Conservation (phyloP, 305 asterid genomes). For the Ilex paraguariensis region DNA sequence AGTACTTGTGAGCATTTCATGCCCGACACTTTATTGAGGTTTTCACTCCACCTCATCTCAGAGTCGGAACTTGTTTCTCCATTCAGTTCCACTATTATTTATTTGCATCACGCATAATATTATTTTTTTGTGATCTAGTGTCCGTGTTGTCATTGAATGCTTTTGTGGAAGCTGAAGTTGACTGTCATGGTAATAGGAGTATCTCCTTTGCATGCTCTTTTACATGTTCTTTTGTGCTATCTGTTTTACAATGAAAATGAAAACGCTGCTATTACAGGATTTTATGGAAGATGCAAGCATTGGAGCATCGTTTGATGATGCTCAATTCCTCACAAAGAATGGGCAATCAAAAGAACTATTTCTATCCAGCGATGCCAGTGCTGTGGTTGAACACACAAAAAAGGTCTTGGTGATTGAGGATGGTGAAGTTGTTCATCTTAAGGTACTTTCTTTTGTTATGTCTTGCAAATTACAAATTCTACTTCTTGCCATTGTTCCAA, state of each 20-base stretch:
- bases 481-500: background rate
- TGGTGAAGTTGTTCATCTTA: conserved; percentile 89
- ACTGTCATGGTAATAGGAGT: no score
- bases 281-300: conserved; percentile 39
- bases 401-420: conserved; percentile 86
- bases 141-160: no score
- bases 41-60: no score
- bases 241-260: background rate
- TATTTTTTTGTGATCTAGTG: no score
- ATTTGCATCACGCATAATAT: no score
- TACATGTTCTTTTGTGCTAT: no score
- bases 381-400: conserved; percentile 95
- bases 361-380: conserved; percentile 95
- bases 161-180: no score
- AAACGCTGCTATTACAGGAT: conserved; percentile 46
- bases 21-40: no score
- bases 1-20: no score
- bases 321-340: conserved; percentile 62
- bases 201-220: no score
- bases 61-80: no score
- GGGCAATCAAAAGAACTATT: conserved; percentile 80
- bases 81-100: no score
- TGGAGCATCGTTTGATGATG: conserved; percentile 42
- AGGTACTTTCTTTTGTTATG: conserved; percentile 41
- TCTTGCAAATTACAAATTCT: background rate